phyloP scores from a whole-genome alignment of 805 yeast genomes.

The Wickerhamomyces silvicola region DNA sequence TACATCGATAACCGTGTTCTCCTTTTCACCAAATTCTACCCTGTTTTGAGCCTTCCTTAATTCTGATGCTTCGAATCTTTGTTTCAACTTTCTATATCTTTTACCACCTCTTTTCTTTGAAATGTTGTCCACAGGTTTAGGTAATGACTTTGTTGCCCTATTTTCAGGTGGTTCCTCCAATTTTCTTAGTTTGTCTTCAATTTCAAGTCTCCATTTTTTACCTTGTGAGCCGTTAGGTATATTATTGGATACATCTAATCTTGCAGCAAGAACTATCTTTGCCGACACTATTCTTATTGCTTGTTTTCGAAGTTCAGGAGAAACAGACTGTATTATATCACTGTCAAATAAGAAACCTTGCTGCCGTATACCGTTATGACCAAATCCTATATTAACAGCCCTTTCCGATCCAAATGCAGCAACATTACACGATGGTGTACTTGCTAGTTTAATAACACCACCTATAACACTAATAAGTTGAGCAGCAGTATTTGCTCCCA shows the following conservation, averaged over 20 bases:
- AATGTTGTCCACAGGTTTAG: constrained; percentile 61
- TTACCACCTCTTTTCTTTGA: constrained; percentile 86
- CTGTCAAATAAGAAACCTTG: constrained; percentile 64
- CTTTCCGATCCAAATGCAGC: constrained; percentile 66
- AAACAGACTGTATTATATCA: constrained; percentile 52
- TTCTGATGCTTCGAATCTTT: constrained; percentile 76
- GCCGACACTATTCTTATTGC: constrained; percentile 77
- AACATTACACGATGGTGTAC: constrained; percentile 76
- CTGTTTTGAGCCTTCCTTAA: constrained; percentile 77
- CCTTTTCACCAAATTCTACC: constrained; percentile 75
- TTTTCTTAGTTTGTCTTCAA: constrained; percentile 59
- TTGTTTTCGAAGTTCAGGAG: constrained; percentile 53
- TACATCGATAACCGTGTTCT: constrained; percentile 51
- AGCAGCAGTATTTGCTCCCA: constrained; percentile 70
- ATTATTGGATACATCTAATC: constrained; percentile 57
- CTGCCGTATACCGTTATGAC: constrained; percentile 44
- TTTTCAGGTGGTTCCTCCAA: constrained; percentile 72
- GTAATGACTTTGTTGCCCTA: constrained; percentile 54
- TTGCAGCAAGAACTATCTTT: constrained; percentile 73
- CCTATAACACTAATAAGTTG: constrained; percentile 65
- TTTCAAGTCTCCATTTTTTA: constrained; percentile 48
- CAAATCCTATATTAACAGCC: constrained; percentile 31
- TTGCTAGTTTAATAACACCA: constrained; percentile 57
- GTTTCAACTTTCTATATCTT: constrained; percentile 71
- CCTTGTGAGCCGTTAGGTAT: constrained; percentile 51